Conservation (phyloP, 176 grass and related monocot species). For the Typha latifolia region DNA sequence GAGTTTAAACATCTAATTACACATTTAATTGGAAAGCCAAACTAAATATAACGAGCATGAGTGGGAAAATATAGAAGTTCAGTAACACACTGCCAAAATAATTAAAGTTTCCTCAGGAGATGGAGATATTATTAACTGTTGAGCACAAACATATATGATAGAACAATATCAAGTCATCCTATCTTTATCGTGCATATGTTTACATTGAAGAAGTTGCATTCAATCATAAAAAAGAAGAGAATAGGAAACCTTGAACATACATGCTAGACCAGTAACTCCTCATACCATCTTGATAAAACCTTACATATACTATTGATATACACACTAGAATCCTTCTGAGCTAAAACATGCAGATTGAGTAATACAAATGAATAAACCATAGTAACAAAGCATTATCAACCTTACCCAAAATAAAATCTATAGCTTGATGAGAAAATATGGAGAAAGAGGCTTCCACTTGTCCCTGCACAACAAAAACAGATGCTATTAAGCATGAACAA, state of each 20-base stretch:
- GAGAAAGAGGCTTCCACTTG: constrained; percentile 45
- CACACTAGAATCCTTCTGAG: too few species aligned
- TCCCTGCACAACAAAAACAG: constrained; percentile 37
- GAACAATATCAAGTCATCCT: not conserved
- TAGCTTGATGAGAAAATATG: constrained; percentile 86
- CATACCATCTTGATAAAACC: not conserved
- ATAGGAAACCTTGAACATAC: not conserved
- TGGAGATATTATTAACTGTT: not conserved
- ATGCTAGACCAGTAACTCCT: not conserved
- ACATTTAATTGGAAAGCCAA: constrained; percentile 13
- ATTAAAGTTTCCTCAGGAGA: too few species aligned
- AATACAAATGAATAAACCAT: not conserved
- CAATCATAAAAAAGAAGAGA: not conserved
- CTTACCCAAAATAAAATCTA: constrained; percentile 77
- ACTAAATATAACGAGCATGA: constrained; percentile 3
- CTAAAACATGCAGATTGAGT: not conserved
- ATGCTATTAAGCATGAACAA: constrained; percentile 10
- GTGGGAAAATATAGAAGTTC: constrained; percentile 3
- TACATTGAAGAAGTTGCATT: not conserved
- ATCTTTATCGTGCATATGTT: not conserved
- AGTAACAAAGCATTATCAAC: constrained; percentile 7
- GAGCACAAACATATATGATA: not conserved
- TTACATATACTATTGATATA: not conserved
- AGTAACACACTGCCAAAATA: not conserved
- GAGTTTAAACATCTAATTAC: not conserved